Conservation (phyloP, 331 rosid species). For the Telfairia occidentalis region DNA sequence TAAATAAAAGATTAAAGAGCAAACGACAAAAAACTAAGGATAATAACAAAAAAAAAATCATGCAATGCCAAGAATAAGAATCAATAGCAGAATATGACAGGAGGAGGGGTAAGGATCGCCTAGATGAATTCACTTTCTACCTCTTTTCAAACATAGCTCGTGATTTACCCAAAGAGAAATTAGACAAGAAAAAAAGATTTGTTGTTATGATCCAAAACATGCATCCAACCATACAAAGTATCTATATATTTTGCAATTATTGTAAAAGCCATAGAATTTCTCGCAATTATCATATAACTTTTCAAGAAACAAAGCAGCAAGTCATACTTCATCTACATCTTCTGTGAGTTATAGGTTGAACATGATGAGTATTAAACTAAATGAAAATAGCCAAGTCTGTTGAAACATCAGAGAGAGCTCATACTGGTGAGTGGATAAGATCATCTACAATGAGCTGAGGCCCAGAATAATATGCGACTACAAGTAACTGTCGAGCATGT, state of each 20-base stretch:
- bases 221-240: neutral
- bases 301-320: neutral
- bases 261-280: neutral
- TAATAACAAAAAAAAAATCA: neutral
- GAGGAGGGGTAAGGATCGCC: neutral
- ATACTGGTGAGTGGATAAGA: slow-evolving; percentile 74
- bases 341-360: neutral
- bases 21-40: neutral
- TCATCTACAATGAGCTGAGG: slow-evolving; percentile 67
- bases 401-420: slow-evolving; percentile 20
- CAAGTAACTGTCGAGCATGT: slow-evolving; percentile 58
- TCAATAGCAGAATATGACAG: neutral
- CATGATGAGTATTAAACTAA: neutral
- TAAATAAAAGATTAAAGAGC: neutral
- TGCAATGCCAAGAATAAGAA: neutral
- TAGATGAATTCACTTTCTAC: neutral
- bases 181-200: neutral
- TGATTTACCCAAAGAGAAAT: neutral
- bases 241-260: neutral
- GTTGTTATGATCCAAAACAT: neutral
- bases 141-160: neutral
- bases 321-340: slow-evolving; percentile 5
- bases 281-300: neutral
- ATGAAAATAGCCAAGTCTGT: neutral
- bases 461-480: slow-evolving; percentile 75